Evolutionary conservation across 2,329 filamentous ascomycete species (phyloP).

Genomic region (Acarospora socialis): DNA sequence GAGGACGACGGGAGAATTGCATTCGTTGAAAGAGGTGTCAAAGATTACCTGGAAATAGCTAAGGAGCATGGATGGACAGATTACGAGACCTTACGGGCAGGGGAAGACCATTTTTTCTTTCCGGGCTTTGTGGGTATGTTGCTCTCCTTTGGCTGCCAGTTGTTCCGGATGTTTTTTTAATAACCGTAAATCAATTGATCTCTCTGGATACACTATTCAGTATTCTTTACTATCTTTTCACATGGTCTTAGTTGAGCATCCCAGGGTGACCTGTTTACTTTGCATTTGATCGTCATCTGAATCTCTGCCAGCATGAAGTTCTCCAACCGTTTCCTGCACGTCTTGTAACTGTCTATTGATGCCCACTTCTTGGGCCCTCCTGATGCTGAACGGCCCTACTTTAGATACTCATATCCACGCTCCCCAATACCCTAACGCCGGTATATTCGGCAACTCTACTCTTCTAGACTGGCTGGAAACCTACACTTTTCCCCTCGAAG

Average conservation of each 20-base stretch:
- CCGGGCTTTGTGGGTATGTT: conserved; percentile 33
- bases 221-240: neutral
- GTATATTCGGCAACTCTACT: conserved; percentile 86
- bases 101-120: conserved; percentile 30
- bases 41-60: conserved; percentile 20
- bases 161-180: neutral
- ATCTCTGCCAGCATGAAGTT: no score
- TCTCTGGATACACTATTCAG: neutral
- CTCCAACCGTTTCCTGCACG: neutral
- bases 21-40: conserved; percentile 30
- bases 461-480: conserved; percentile 85
- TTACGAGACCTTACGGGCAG: conserved; percentile 15
- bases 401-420: conserved; percentile 91
- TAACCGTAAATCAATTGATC: neutral
- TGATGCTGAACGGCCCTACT: conserved; percentile 11
- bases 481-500: conserved; percentile 90
- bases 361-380: neutral
- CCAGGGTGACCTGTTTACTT: no score
- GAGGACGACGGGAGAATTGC: conserved; percentile 38
- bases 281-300: no score
- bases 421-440: conserved; percentile 84
- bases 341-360: conserved; percentile 1
- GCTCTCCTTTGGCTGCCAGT: neutral
- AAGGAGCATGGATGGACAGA: conserved; percentile 22
- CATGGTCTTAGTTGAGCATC: no score